Evolutionary conservation across 2,329 filamentous ascomycete species (phyloP), one percentile per base, ranked within the genome.

Genomic region (Ophiobolus disseminans): DNA sequence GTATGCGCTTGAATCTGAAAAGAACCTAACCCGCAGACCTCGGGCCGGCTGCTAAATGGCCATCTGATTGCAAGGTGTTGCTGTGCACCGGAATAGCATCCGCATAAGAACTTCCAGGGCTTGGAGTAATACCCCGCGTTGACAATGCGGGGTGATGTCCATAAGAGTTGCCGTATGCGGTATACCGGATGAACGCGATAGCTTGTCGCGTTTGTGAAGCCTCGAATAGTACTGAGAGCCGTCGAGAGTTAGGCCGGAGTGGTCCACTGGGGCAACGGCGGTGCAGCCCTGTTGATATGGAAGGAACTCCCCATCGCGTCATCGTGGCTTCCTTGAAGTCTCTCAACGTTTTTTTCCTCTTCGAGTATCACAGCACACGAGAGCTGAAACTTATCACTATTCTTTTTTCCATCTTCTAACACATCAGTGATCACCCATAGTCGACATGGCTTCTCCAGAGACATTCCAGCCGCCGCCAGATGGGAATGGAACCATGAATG

Each of bases 401-500:
- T 31, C 16, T 20, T 7, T 20, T 31, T 17, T 7, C 30, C 13
- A 25, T 9, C 20, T 19, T 32, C n/a, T n/a, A n/a, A 7, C 10
- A 32, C 7, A 32, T 32, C n/a, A 7, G 30, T 14, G 25, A 32
- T 32, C n/a, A 7, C 7, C 16, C 30, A 6, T 14, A 34, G 16
- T 7, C 14, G 21, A 8, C 23, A 50, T 52, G 42, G 31, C 50
- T 17, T 30, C 35, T n/a, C n/a, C 38, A 40, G 51, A 55, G 35
- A 22, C 46, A 8, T 58, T 52, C 22, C 40, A 56, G 32, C 57
- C 64, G 38, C 48, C 62, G n/a, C 48, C 46, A 14, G 21, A 48
- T 14, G 55, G 52, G 8, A 40, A 50, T 9, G 54, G 50, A 21
- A 73, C 62, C 8, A 78, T 78, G 76, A 76, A 76, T 50, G 76